These are phyloP conservation scores for Dimargaris xerosporica DNA, from an alignment of 192 early-diverging fungal genomes.

Conservation along the genomic window DNA sequence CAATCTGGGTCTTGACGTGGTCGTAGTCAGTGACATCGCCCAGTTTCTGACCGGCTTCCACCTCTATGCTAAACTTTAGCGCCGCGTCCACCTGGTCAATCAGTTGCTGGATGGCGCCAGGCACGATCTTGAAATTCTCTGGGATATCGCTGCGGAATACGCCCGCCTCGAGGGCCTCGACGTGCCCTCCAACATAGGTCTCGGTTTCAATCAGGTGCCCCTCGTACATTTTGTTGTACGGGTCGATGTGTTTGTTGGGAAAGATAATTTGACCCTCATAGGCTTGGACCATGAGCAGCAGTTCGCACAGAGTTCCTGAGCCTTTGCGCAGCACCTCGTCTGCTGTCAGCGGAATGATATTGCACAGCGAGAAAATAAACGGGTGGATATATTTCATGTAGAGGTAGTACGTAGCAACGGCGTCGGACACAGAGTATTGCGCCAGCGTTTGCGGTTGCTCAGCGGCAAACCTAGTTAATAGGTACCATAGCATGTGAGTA, in stretches of 20 bases:
- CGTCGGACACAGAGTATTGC: constrained; percentile 98
- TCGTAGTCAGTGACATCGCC: constrained; percentile 81
- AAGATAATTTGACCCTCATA: constrained; percentile 79
- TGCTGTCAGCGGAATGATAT: constrained; percentile 93
- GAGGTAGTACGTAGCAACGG: constrained; percentile 96
- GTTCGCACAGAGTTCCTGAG: constrained; percentile 91
- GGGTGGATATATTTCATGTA: constrained; percentile 99
- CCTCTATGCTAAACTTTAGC: constrained; percentile 72
- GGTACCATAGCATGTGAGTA: no score
- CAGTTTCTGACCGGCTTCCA: constrained; percentile 59
- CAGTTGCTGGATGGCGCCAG: constrained; percentile 62
- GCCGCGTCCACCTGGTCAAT: constrained; percentile 86
- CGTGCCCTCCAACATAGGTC: constrained; percentile 97
- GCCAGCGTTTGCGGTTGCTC: constrained; percentile 87
- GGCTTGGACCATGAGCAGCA: constrained; percentile 91
- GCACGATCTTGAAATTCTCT: constrained; percentile 64
- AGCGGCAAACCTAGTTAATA: constrained; percentile 38
- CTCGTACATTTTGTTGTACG: constrained; percentile 62
- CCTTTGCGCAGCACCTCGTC: constrained; percentile 96
- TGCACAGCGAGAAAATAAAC: constrained; percentile 98
- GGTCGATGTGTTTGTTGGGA: constrained; percentile 90
- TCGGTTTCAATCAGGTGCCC: constrained; percentile 84
- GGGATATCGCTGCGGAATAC: constrained; percentile 90
- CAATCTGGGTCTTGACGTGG: constrained; percentile 58
- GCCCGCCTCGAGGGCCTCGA: constrained; percentile 97